Base-by-base conservation (phyloP, 768 basidiomycete species). In the Lentinula detonsa region DNA sequence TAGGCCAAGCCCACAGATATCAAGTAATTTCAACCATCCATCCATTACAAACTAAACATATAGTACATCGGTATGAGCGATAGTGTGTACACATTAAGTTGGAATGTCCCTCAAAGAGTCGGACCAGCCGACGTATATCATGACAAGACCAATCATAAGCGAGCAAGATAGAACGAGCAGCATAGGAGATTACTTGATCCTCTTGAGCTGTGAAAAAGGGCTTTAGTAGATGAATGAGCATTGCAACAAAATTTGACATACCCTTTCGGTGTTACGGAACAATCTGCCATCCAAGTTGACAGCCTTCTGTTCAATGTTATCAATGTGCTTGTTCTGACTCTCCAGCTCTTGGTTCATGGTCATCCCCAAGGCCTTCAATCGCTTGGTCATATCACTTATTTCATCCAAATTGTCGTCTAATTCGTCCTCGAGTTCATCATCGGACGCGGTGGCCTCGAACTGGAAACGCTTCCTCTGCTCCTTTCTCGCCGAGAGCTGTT, bases 351-450 rank as follows among this genome's bases (percentile, higher is more conserved):
- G 77, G 46, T 84, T 83, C 81, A 85, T 86, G 9, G 84, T 79
- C 35, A 75, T 72, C 8, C 85, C 85, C 11, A 89, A 73, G 3
- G 79, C 76, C 72, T 85, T 86, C 62, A 89, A 70, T 53, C 76
- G 70, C 74, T 81, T 84, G 3, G 85, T 81, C 58, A 86, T 78
- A 23, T 77, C 79, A 35, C 78, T 72, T 40, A 89, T 84, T 70
- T 90, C 87, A 67, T 85, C 80, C 18, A 92, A 74, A 69, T 91
- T 90, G 61, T 80, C 80, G 65, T 91, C 90, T 33, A 92, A 65
- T 72, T 91, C 89, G 64, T 90, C 82, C 71, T 92, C 90, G 3
- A 90, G 64, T 70, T 88, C 87, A 62, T 91, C 87, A 64, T 92
- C 90, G 3, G 82, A 85, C 5, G 74, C 86, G 31, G 80, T 84